Evolutionary conservation across 2,329 filamentous ascomycete genomes (phyloP).

Genomic region (Sclerotinia glacialis): DNA sequence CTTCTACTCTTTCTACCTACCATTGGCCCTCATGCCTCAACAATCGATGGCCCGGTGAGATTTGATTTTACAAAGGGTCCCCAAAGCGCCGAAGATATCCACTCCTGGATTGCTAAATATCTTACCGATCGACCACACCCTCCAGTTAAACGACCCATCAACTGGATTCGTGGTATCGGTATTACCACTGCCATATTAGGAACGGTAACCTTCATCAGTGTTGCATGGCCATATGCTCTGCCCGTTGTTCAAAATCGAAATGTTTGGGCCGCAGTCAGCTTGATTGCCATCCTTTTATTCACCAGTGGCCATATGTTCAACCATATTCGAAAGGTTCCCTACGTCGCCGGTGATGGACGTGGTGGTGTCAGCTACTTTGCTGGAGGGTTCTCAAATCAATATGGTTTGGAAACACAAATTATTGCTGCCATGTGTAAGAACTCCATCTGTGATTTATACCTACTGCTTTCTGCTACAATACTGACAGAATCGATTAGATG

Average conservation of each 20-base stretch:
- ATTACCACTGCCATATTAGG: conserved; percentile 68
- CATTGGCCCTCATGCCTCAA: conserved; percentile 71
- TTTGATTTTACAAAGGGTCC: conserved; percentile 80
- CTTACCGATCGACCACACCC: conserved; percentile 78
- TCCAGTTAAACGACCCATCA: conserved; percentile 76
- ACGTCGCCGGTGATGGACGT: conserved; percentile 78
- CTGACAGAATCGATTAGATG: conserved; percentile 50
- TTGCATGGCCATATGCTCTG: conserved; percentile 74
- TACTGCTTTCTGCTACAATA: not conserved
- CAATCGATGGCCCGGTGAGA: conserved; percentile 66
- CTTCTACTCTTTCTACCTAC: conserved; percentile 86
- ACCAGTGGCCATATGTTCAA: conserved; percentile 99
- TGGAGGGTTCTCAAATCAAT: conserved; percentile 87
- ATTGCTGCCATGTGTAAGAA: conserved; percentile 87
- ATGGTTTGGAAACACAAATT: conserved; percentile 92
- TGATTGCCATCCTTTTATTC: conserved; percentile 88
- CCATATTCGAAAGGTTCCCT: conserved; percentile 93
- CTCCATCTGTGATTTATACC: conserved; percentile 33
- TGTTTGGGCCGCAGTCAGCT: conserved; percentile 84
- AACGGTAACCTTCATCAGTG: conserved; percentile 62
- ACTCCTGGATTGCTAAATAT: conserved; percentile 74
- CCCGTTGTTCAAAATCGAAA: conserved; percentile 87
- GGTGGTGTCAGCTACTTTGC: conserved; percentile 91
- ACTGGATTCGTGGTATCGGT: conserved; percentile 74
- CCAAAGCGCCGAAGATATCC: conserved; percentile 72